A percentile compares a stretch with the other conserved stretches of the same genome.
phyloP scores from a whole-genome alignment of 1,284 basidiomycete genomes.

The Cutaneotrichosporon cutaneum region DNA sequence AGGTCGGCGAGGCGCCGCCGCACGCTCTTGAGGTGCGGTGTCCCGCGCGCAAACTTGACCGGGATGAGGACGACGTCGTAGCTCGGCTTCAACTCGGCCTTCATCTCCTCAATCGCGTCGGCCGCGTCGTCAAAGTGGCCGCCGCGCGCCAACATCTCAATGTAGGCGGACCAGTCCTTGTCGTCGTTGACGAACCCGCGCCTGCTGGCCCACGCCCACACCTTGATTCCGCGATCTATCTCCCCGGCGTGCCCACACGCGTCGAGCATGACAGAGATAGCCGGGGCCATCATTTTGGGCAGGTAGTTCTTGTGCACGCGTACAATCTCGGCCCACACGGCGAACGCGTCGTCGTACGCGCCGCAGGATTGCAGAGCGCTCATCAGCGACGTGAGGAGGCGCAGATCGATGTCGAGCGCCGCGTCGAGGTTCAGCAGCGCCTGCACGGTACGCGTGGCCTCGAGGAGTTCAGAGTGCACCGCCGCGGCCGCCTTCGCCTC shows the following conservation, averaged over 20 bases:
- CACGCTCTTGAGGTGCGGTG: background rate
- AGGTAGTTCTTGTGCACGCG: conserved; percentile 52
- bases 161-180: conserved; percentile 67
- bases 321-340: conserved; percentile 75
- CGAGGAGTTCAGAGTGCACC: conserved; percentile 19
- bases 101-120: conserved; percentile 65
- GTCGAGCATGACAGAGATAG: conserved; percentile 79
- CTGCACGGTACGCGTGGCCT: conserved; percentile 67
- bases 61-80: conserved; percentile 4
- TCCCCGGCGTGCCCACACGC: conserved; percentile 68
- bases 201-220: conserved; percentile 59
- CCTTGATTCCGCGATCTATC: conserved; percentile 58
- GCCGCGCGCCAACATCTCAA: conserved; percentile 82
- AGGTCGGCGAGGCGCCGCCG: background rate
- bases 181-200: conserved; percentile 60
- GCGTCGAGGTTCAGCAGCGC: conserved; percentile 75
- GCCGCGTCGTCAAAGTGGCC: conserved; percentile 68
- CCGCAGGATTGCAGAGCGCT: conserved; percentile 78
- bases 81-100: background rate
- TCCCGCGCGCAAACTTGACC: conserved; percentile 15
- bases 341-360: conserved; percentile 66
- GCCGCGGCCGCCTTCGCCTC: conserved; percentile 15
- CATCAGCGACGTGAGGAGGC: conserved; percentile 24
- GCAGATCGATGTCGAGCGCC: conserved; percentile 67
- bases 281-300: conserved; percentile 58